A percentile compares a stretch with the other conserved stretches of the same genome.
Conservation (phyloP, 1,284 basidiomycete species). For the Pulveroboletus sp. region DNA sequence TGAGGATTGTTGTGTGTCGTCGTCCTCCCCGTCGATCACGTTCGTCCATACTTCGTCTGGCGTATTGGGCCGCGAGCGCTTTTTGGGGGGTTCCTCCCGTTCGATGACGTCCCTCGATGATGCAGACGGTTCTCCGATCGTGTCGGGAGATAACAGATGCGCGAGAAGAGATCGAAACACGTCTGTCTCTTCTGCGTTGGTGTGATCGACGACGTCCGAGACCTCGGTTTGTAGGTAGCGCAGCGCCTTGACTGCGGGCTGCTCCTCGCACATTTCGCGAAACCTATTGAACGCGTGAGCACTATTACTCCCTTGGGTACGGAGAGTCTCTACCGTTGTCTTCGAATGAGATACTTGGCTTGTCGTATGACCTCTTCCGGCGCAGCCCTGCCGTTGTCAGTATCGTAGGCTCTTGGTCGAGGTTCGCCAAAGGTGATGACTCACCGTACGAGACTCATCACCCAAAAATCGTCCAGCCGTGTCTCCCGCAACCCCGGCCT, state of each 20-base stretch:
- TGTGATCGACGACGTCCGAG: slow-evolving; percentile 69
- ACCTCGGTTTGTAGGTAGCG: slow-evolving; percentile 71
- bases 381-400: slow-evolving; percentile 45
- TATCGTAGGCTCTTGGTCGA: neutral
- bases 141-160: slow-evolving; percentile 48
- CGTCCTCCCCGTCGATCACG: slow-evolving; percentile 33
- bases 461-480: slow-evolving; percentile 76
- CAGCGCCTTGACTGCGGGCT: slow-evolving; percentile 65
- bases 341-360: slow-evolving; percentile 60
- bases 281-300: slow-evolving; percentile 49
- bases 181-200: slow-evolving; percentile 58
- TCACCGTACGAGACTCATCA: slow-evolving; percentile 65
- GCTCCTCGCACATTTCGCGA: slow-evolving; percentile 72
- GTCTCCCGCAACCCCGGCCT: slow-evolving; percentile 38
- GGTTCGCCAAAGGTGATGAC: neutral
- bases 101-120: neutral
- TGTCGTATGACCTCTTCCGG: slow-evolving; percentile 61
- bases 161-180: slow-evolving; percentile 67
- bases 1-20: slow-evolving; percentile 4
- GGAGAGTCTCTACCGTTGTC: slow-evolving; percentile 57
- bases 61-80: slow-evolving; percentile 41
- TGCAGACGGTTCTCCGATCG: neutral
- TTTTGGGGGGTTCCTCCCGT: slow-evolving; percentile 37
- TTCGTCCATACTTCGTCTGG: slow-evolving; percentile 37
- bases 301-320: no score